Conservation (phyloP, 116 monocot species). For the Cymodocea nodosa region DNA sequence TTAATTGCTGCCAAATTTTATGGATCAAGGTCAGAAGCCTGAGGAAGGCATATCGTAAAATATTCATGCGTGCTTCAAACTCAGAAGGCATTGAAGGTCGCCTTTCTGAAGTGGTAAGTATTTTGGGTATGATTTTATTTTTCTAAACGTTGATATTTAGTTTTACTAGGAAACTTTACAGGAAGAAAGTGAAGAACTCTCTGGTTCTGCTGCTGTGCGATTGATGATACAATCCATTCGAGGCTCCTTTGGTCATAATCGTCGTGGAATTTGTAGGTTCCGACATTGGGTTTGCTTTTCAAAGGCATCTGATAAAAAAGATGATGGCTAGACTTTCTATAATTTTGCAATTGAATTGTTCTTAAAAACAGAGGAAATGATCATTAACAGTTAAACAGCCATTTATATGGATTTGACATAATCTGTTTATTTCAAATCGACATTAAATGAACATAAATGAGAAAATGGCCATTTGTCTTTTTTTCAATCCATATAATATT, state of each 20-base stretch:
- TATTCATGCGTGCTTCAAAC: slow-evolving; percentile 34
- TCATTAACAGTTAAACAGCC: too few species aligned
- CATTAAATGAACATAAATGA: too few species aligned
- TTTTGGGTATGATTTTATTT: not conserved
- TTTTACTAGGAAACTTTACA: slow-evolving; percentile 14
- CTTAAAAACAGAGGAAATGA: too few species aligned
- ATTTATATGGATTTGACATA: too few species aligned
- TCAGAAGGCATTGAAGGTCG: slow-evolving; percentile 32
- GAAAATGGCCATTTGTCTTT: too few species aligned
- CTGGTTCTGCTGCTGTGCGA: slow-evolving; percentile 24
- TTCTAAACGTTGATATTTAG: not conserved
- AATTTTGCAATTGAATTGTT: too few species aligned
- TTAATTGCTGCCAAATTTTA: not conserved
- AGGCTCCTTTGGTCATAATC: slow-evolving; percentile 45
- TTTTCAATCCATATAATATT: too few species aligned
- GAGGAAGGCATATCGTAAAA: slow-evolving; percentile 52
- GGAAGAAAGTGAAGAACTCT: slow-evolving; percentile 41
- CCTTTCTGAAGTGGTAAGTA: slow-evolving; percentile 55
- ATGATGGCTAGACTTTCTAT: not conserved
- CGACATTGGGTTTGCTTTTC: slow-evolving; percentile 27
- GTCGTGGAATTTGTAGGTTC: slow-evolving; percentile 75
- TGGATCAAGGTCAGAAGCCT: slow-evolving; percentile 41
- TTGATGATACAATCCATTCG: slow-evolving; percentile 67
- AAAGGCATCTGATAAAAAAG: not conserved
- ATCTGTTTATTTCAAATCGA: too few species aligned